A percentile compares a stretch with the other conserved stretches of the same genome.
Conservation (phyloP, 1,284 basidiomycete genomes). For the Salmacisia buchloeana region DNA sequence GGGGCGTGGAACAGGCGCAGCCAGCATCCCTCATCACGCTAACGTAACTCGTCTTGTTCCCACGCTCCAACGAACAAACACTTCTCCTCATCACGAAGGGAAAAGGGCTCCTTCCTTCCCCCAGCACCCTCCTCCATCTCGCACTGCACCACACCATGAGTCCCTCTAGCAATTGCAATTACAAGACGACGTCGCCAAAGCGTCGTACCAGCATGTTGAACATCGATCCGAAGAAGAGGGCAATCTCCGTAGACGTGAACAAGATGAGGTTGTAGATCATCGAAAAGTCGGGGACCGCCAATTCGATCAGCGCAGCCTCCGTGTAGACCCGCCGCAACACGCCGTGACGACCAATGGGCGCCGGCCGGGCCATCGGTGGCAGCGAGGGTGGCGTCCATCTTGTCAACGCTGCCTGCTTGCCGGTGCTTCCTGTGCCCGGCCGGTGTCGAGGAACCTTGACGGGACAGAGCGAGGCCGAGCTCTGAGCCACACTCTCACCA, state of each 20-base stretch:
- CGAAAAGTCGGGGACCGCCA: constrained; percentile 94
- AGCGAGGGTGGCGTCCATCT: not conserved
- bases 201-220: constrained; percentile 81
- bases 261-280: constrained; percentile 98
- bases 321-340: constrained; percentile 62
- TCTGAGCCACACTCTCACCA: no score
- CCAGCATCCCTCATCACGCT: no score
- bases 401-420: not conserved
- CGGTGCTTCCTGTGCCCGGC: not conserved
- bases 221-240: constrained; percentile 84
- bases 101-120: no score
- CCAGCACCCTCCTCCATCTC: no score
- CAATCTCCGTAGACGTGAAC: constrained; percentile 52
- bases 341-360: not conserved
- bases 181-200: constrained; percentile 54
- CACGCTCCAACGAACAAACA: no score
- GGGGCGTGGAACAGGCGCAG: no score
- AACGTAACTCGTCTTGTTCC: no score
- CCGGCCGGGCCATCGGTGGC: not conserved
- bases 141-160: no score
- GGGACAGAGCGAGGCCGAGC: not conserved
- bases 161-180: no score
- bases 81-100: no score
- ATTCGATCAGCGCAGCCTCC: constrained; percentile 71
- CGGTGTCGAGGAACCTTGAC: not conserved